These are phyloP conservation scores for Phaffia rhodozyma DNA, from an alignment of 1,284 basidiomycete genomes.

Conservation along the genomic window DNA sequence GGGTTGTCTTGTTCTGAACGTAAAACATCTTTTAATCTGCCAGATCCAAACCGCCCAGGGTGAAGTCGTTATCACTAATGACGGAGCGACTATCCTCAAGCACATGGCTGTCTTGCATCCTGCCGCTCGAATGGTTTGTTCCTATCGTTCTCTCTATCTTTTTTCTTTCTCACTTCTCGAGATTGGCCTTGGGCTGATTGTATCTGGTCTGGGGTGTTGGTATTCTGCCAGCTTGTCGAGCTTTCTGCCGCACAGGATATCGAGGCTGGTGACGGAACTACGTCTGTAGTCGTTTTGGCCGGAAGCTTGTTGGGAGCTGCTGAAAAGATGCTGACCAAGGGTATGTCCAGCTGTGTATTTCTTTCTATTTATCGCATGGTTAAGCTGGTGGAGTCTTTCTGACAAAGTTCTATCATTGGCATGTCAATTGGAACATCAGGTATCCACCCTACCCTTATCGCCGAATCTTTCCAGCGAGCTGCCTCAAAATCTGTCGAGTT, in stretches of 20 bases:
- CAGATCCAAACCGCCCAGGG: constrained; percentile 96
- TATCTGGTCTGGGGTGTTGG: neutral
- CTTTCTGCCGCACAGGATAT: constrained; percentile 96
- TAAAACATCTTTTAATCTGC: constrained; percentile 15
- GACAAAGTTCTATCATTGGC: neutral
- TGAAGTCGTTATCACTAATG: constrained; percentile 96
- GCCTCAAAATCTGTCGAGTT: constrained; percentile 89
- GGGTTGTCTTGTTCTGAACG: neutral
- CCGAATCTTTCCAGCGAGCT: constrained; percentile 89
- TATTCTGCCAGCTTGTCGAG: constrained; percentile 65
- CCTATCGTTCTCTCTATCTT: constrained; percentile 11
- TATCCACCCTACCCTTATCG: constrained; percentile 95
- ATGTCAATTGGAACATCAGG: constrained; percentile 28
- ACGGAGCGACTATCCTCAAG: constrained; percentile 95
- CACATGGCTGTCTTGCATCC: constrained; percentile 97
- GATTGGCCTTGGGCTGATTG: neutral
- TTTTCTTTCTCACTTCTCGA: neutral
- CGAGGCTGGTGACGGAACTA: constrained; percentile 99
- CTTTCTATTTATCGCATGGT: neutral
- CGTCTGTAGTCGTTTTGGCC: constrained; percentile 91
- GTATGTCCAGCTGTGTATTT: constrained; percentile 29
- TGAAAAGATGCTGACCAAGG: constrained; percentile 93
- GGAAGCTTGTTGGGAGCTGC: constrained; percentile 86
- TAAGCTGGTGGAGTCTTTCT: neutral
- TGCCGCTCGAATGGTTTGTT: constrained; percentile 83